These are phyloP conservation scores for Annulohypoxylon bovei DNA, from an alignment of 495 filamentous ascomycete species.

Conservation along the genomic window DNA sequence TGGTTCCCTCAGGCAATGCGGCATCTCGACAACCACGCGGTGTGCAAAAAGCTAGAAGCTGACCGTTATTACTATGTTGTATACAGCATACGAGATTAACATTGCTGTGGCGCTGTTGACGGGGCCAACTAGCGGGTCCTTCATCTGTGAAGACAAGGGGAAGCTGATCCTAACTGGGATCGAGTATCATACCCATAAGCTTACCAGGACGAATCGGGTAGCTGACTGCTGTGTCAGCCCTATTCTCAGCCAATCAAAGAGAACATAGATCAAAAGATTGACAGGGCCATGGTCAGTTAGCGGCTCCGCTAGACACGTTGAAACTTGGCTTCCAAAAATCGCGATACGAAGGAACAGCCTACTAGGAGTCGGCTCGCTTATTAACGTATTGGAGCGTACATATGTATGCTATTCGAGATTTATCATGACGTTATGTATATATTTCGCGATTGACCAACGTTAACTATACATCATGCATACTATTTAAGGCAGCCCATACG, in stretches of 20 bases:
- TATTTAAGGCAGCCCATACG: background rate
- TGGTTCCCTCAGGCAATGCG: slow-evolving; percentile 33
- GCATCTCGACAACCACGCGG: slow-evolving; percentile 29
- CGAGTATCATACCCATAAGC: slow-evolving; percentile 26
- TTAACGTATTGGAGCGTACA: background rate
- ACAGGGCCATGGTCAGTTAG: slow-evolving; percentile 30
- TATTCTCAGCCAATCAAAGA: slow-evolving; percentile 24
- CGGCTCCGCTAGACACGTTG: slow-evolving; percentile 36
- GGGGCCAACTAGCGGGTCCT: slow-evolving; percentile 23
- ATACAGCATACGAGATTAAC: slow-evolving; percentile 39
- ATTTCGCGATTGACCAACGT: background rate
- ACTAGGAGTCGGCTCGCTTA: slow-evolving; percentile 14
- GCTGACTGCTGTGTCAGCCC: slow-evolving; percentile 27
- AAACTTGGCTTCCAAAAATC: slow-evolving; percentile 16
- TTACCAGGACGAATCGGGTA: slow-evolving; percentile 33
- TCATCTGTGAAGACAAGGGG: slow-evolving; percentile 27
- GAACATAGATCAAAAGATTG: background rate
- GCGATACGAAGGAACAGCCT: slow-evolving; percentile 34
- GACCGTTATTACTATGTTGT: slow-evolving; percentile 13
- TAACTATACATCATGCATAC: background rate
- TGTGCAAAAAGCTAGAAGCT: slow-evolving; percentile 24
- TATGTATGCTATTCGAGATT: background rate
- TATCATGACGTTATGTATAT: slow-evolving; percentile 1
- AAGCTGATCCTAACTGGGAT: slow-evolving; percentile 32
- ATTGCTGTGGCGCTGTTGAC: slow-evolving; percentile 31